Base-by-base conservation (phyloP, 2,329 filamentous ascomycete species). In the Colletotrichum cuscutae region DNA sequence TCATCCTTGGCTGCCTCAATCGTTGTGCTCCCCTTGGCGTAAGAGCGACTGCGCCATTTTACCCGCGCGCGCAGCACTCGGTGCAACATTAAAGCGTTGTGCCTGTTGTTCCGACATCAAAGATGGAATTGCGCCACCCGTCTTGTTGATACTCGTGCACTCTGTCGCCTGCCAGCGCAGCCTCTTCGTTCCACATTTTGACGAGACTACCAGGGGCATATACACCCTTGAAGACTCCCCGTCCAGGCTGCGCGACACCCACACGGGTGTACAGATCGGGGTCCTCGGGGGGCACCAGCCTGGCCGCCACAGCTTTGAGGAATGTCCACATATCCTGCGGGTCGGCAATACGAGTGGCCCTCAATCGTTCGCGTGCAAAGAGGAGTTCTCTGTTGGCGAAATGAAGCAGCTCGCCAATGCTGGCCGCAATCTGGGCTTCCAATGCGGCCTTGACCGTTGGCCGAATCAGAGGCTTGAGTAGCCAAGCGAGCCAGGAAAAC, bases 171-270 rank as follows among this genome's bases (percentile, higher is more conserved):
- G 94, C 95, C 74, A 87, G 86, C 26, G 86, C 83, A 0, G 90
- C 95, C 82, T 97, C 93, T 75, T 95, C 92, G 76, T 96, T 90
- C 94, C 95, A 98, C n/a, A 97, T 82, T 83, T 94, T 95, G 64
- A 97, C 93, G 30, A 98, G 85, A 81, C 95, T 98, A 0, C 95
- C 95, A 0, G 96, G 96, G 1, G 96, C 92, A 83, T 98, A 98
- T 1, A 95, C 89, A 4, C 93, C 94, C 76, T 91, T 91, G 85
- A 98, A 98, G 0, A 96, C 84, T 12, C 88, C 89, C 4, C 77
- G 69, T 3, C 86, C 86, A 7, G 86, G 86, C 75, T 84, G 79
- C 28, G 89, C 88, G 11, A 97, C 84, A 1, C 95, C 95, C 19
- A 97, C 85, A 2, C 93, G 86, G 1, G 92, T 87, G 75, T 97